phyloP scores from a whole-genome alignment of 2,329 filamentous ascomycete genomes.

The Penicillium sp. region DNA sequence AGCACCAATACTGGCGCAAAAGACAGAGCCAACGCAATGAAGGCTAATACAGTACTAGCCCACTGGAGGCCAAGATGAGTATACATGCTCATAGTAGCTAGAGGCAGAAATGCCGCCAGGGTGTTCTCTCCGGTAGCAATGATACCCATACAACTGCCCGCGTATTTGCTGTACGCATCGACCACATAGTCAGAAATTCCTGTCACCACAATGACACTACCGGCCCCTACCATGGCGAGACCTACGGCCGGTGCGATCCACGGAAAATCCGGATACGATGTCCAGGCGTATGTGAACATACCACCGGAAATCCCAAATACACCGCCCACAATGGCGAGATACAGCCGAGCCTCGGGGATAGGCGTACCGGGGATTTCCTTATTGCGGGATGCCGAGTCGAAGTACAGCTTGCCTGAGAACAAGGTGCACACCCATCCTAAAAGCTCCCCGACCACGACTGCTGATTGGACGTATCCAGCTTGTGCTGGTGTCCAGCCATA shows the following conservation, averaged over 20 bases:
- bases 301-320: constrained; percentile 36
- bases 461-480: constrained; percentile 41
- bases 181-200: constrained; percentile 50
- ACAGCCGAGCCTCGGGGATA: constrained; percentile 45
- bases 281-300: constrained; percentile 40
- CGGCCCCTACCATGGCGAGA: constrained; percentile 40
- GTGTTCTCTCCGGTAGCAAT: constrained; percentile 46
- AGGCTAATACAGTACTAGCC: constrained; percentile 43
- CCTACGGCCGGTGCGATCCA: constrained; percentile 38
- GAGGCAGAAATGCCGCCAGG: constrained; percentile 44
- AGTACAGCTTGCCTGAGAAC: constrained; percentile 29
- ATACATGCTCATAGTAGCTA: constrained; percentile 43
- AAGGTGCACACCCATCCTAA: constrained; percentile 39
- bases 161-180: constrained; percentile 50
- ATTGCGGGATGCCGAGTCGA: constrained; percentile 35
- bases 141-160: constrained; percentile 47
- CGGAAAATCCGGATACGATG: constrained; percentile 28
- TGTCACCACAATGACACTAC: constrained; percentile 44
- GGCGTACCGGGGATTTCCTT: constrained; percentile 39
- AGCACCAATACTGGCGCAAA: constrained; percentile 40
- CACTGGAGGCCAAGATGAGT: constrained; percentile 39
- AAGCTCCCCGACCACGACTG: constrained; percentile 43
- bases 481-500: constrained; percentile 30
- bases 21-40: constrained; percentile 37
- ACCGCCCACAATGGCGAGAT: constrained; percentile 39